Evolutionary conservation across 345 rosid genomes (phyloP), one percentile per base, ranked within the genome.

Genomic region (Euclidium syriacum): DNA sequence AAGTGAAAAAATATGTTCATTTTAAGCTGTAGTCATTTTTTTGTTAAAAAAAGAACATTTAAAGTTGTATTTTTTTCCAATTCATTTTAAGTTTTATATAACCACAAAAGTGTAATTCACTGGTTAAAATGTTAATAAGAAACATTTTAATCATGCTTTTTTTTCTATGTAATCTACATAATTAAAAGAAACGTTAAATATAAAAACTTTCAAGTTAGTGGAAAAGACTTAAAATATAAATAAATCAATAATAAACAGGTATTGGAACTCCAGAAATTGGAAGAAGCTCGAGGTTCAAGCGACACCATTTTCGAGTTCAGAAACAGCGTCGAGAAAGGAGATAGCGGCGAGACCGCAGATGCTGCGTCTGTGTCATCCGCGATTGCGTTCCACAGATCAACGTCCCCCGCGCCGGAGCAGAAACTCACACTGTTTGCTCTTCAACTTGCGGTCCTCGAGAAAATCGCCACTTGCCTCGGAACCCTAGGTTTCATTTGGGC

Each of bases 401-500:
- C 56, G 4, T 24, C 62, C 6, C 76, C 30, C 1, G 96, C 88
- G 10, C 96, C 96, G 0, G 98, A 91, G 75, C 79, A 84, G 71
- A 83, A 86, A 46, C 82, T 91, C n/a, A 88, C 96, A 2, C 88
- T 88, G 17, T 86, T 91, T 1, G 92, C 98, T 46, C 88, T 91
- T 38, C 82, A 85, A 18, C 90, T 91, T 0, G 94, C 96, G 0
- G 77, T 88, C 44, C 71, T 88, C 1, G 98, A 91, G 79, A 91
- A 91, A 75, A 65, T 83, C 3, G 98, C 98, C 3, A 88, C 95
- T 3, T 81, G 88, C 7, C 73, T 91, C 0, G 98, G 96, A 55
- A 80, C 98, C 1, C 83, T 91, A 0, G 95, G 98, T 2, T 91
- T 91, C 57, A 86, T 88, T 65, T 88, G 98, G 98, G 98, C 95